Evolutionary conservation across 1,139 yeast genomes (phyloP), one percentile per base, ranked within the genome.

Genomic region (Saccharomyces pastorianus): DNA sequence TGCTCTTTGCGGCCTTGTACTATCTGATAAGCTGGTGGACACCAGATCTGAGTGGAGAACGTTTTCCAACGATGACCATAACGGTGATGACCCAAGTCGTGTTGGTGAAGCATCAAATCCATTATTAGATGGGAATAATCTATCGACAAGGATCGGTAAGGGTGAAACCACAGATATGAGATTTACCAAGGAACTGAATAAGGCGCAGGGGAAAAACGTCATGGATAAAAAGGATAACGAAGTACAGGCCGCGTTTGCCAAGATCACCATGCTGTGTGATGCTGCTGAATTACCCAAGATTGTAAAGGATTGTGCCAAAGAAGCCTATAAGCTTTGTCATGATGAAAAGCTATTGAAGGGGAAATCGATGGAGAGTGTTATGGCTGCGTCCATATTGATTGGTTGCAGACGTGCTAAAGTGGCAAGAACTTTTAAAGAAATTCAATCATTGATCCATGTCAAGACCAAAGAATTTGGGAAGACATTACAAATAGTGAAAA

Each of bases 101-200:
- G 99, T 93, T 59, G 99, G 99, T 71, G 98, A 91, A 68, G 98
- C 98, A 2, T 86, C 95, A n/a, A 91, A 91, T 68, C 97, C 98
- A 11, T 74, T 91, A 58, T 76, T 95, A 63, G 98, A 91, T 65
- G 88, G 95, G 27, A 95, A 88, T 64, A 95, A 90, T 71, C 82
- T 93, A 56, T 90, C 96, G 23, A 93, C 99, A 4, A 84, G 91
- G 77, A 95, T 93, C 58, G 88, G 97, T 26, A 83, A 85, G 58
- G 89, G 85, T 32, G 87, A 87, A 49, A 64, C 66, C 50, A 90
- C 88, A 53, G 89, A 88, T 60, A 62, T 65, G 7, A 81, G 83
- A 59, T 80, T 82, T 6, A 96, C 96, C 8, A 78, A 96, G 61
- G 98, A 91, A 63, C 79, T 93, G 65, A 89, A 85, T 66, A 78